Base-by-base conservation (phyloP, 176 grass and related monocot genomes). In the Hordeum marinum region DNA sequence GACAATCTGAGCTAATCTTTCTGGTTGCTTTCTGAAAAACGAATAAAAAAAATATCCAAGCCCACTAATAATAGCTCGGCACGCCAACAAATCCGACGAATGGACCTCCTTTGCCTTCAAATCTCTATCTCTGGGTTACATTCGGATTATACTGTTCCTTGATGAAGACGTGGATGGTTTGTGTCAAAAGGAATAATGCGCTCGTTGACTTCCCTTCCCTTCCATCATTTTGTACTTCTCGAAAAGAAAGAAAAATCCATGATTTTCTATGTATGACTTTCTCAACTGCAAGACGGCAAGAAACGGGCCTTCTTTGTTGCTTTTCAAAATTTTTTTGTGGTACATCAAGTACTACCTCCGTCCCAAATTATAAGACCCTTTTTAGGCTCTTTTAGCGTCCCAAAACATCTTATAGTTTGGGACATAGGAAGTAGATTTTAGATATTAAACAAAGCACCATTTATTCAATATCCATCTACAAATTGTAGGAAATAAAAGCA, bases 171-270 rank as follows among this genome's bases (percentile, higher is more conserved):
- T 72, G 25, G 46, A 76, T 32, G 71, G 43, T 87, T 68, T 76
- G 14, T 81, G 46, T 36, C 46, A 29, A 73, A 68, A 17, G 61
- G 7, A 76, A 67, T 27, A 68, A 20, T 58, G 50, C 63, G 72
- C n/a, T 77, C 42, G 63, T 77, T 88, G 80, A 88, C 86, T 82
- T 59, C 58, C 67, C 85, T 71, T 4, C 45, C 82, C 26, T 77
- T 55, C 8, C 36, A 64, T 39, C 54, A 36, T 82, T 35, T 77
- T 63, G 23, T 29, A 80, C 18, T 57, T 57, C 20, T 57, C 48
- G 2, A 9, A 57, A 57, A 57, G 52, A 57, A 21, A 57, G 18
- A 21, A 57, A 57, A 57, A 18, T 7, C 48, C 0, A 14, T 18
- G 55, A n/a, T 9, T 50, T 13, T 73, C 13, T 14, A 35, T 42